Base-by-base conservation (phyloP, 2,329 filamentous ascomycete species). In the Didymella keratinophila region DNA sequence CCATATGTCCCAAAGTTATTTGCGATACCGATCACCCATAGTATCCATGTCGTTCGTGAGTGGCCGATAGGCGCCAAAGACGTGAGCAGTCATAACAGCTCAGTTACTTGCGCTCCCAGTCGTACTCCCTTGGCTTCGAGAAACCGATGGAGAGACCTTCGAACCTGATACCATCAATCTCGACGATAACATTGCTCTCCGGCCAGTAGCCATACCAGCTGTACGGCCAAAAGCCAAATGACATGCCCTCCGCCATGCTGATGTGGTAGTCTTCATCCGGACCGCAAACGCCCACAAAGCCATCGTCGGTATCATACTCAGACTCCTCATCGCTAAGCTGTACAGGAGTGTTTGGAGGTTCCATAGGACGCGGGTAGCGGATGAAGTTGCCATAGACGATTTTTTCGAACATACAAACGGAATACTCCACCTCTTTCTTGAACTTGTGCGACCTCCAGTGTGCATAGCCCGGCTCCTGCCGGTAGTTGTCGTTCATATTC, bases 201-300 rank as follows among this genome's bases (percentile, higher is more conserved):
- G 36, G 36, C 36, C 36, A 39, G 36, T 39, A 39, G n/a, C 36
- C 36, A 8, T 20, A 36, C 16, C 16, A n/a, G 14, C 9, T 36
- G 16, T 36, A 39, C 36, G 36, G 36, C 36, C 36, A 39, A 39
- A 18, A 18, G 18, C 36, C 36, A 7, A 41, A 21, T 1, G 20
- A 14, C 18, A 2, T 3, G 12, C 37, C 20, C 44, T 49, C 48
- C n/a, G 5, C 8, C 18, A 25, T 28, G 25, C 44, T 48, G 16
- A 50, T 23, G 48, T 57, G 46, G 21, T 18, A 47, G 21, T 56
- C 41, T 11, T 56, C 53, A 11, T 56, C 53, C 4, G 45, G 30
- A 16, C 45, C 37, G 16, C 28, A 43, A 4, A 18, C 14, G 10
- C 28, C 18, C 14, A 18, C 18, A 20, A 23, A 54, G 23, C 44